These are phyloP conservation scores for Avena sativa DNA, from an alignment of 176 grass and related monocot genomes.

Conservation along the genomic window DNA sequence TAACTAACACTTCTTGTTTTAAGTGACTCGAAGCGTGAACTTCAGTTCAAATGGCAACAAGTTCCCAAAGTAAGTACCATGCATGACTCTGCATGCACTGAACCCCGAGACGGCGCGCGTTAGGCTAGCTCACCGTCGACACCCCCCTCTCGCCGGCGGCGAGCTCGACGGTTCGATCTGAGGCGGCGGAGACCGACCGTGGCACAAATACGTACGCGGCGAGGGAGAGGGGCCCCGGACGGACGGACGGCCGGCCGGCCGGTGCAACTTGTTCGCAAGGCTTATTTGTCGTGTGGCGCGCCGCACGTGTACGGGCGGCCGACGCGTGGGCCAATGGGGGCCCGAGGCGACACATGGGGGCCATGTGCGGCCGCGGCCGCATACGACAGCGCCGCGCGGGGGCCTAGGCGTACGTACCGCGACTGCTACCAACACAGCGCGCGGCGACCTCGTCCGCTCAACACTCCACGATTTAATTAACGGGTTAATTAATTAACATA, in stretches of 20 bases:
- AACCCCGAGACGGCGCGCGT: too few relatives aligned
- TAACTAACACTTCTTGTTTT: too few relatives aligned
- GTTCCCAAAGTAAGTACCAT: too few relatives aligned
- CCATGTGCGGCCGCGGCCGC: conserved; percentile 35
- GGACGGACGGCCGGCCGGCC: background rate
- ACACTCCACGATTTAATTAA: background rate
- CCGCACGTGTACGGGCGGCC: conserved; percentile 44
- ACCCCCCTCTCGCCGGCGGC: too few relatives aligned
- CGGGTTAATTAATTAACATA: background rate
- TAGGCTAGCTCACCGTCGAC: too few relatives aligned
- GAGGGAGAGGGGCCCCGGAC: background rate
- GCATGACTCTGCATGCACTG: too few relatives aligned
- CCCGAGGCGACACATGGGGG: conserved; percentile 28
- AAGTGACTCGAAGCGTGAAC: too few relatives aligned
- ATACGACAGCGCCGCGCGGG: conserved; percentile 40
- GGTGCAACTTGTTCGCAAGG: background rate
- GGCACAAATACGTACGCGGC: background rate
- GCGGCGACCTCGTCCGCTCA: background rate
- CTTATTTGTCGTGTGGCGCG: conserved; percentile 29
- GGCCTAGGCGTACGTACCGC: background rate
- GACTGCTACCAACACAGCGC: background rate
- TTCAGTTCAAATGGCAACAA: too few relatives aligned
- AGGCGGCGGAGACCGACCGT: too few relatives aligned
- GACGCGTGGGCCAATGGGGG: conserved; percentile 48
- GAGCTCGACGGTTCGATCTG: too few relatives aligned